These are phyloP conservation scores for Leishmania aethiopica DNA, from an alignment of 208 protist genomes.

Conservation along the genomic window DNA sequence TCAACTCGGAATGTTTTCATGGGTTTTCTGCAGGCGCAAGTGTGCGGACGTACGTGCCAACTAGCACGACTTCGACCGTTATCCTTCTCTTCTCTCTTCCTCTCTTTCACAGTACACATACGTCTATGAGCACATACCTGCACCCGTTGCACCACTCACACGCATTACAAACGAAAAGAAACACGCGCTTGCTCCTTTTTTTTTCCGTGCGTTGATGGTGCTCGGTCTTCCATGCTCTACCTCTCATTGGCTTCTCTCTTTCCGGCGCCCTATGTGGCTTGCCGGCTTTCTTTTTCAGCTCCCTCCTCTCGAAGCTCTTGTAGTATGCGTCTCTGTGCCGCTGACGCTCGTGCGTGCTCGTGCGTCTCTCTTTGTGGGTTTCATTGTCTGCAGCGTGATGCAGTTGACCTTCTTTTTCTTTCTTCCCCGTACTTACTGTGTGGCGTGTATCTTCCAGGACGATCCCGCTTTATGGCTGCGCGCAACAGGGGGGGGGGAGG, in stretches of 20 bases:
- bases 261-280: background rate
- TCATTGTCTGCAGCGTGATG: background rate
- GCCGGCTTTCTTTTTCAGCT: background rate
- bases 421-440: background rate
- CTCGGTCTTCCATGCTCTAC: background rate
- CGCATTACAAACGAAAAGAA: background rate
- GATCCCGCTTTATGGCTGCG: background rate
- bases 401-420: background rate
- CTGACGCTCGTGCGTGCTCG: background rate
- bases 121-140: background rate
- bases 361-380: background rate
- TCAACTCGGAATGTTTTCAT: background rate
- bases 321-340: background rate
- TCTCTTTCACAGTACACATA: background rate
- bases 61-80: background rate
- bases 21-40: background rate
- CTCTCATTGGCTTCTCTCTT: background rate
- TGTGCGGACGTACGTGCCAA: background rate
- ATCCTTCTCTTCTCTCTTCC: background rate
- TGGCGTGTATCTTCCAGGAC: background rate
- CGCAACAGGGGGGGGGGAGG: background rate
- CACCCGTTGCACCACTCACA: background rate
- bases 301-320: background rate
- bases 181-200: background rate
- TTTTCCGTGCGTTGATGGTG: constrained; percentile 1